Evolutionary conservation across 768 basidiomycete species (phyloP), one percentile per base, ranked within the genome.

Genomic region (Naematelia aurantialba): DNA sequence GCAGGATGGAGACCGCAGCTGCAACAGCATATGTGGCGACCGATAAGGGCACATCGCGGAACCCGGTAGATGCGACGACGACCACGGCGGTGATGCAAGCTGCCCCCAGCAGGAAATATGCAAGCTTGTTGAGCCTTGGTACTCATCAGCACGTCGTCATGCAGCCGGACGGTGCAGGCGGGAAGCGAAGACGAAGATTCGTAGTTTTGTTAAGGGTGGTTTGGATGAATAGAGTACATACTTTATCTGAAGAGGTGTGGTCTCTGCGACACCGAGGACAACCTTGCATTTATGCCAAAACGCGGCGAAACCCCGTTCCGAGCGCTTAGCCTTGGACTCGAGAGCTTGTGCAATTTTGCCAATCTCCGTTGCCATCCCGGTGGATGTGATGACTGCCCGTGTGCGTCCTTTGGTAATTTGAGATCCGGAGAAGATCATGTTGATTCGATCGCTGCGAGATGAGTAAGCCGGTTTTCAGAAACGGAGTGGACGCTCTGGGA

Each of bases 341-440:
- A 79, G 73, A 14, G 78, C 78, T 19, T 70, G 65, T 13, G 78
- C 78, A 63, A 80, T 71, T 44, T 69, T 74, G 48, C 77, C 74
- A 46, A 83, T 80, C 68, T 83, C 81, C 2, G 83, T 82, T 46
- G 77, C 68, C 83, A 84, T 83, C 10, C 79, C 82, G n/a, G 82
- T 83, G 19, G 69, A 76, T 49, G 81, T 76, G 47, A 81, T 79
- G 39, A 84, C 75, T 27, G 81, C 81, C 13, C 78, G 78, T 2
- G 79, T 82, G 30, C 83, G 80, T 46, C 83, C 83, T 70, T 83
- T 83, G 59, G 79, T 79, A 34, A 81, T 76, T 49, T 78, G 78
- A 19, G 77, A 71, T 21, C 78, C 78, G 4, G 79, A 75, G 67
- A 79, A 81, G 24, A 79, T 72, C 69, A 76, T 67, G 30, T 64